These are phyloP conservation scores for Mucor circinelloides DNA, from an alignment of 371 early-diverging fungal genomes.

Conservation along the genomic window DNA sequence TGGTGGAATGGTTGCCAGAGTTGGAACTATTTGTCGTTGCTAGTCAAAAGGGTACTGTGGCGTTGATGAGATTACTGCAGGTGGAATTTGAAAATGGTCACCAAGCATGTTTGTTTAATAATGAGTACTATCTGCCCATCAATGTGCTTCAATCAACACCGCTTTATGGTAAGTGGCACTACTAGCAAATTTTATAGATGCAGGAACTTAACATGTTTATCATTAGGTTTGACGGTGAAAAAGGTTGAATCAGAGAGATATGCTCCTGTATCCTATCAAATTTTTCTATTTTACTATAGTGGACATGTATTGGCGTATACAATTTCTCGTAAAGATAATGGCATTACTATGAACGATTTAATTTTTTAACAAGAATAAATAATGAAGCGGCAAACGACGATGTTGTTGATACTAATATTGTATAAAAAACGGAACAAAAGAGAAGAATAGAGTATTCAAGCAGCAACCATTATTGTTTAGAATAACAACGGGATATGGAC, in stretches of 20 bases:
- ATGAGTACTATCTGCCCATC: slow-evolving; percentile 40
- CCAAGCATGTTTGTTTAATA: slow-evolving; percentile 41
- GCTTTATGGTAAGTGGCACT: slow-evolving; percentile 41
- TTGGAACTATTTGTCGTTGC: slow-evolving; percentile 42
- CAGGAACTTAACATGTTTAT: not conserved
- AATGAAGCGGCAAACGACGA: too few relatives aligned
- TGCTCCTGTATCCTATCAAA: slow-evolving; percentile 23
- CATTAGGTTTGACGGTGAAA: slow-evolving; percentile 35
- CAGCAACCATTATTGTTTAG: too few relatives aligned
- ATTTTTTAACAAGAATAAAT: slow-evolving; percentile 6
- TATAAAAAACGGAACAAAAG: too few relatives aligned
- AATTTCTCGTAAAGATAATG: slow-evolving; percentile 28
- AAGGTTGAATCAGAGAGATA: slow-evolving; percentile 24
- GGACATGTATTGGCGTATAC: slow-evolving; percentile 37
- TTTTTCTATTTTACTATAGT: slow-evolving; percentile 44
- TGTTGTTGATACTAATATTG: too few relatives aligned
- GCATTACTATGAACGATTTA: not conserved
- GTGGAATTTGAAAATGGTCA: slow-evolving; percentile 33
- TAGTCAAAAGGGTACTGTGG: slow-evolving; percentile 52
- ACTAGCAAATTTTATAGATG: not conserved
- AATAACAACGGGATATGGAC: too few relatives aligned
- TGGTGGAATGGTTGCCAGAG: slow-evolving; percentile 52
- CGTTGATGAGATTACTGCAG: slow-evolving; percentile 39
- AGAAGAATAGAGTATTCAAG: too few relatives aligned
- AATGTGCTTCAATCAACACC: slow-evolving; percentile 32